Evolutionary conservation across 306 rosid genomes (phyloP).

Genomic region (Pyrus pyrifolia): DNA sequence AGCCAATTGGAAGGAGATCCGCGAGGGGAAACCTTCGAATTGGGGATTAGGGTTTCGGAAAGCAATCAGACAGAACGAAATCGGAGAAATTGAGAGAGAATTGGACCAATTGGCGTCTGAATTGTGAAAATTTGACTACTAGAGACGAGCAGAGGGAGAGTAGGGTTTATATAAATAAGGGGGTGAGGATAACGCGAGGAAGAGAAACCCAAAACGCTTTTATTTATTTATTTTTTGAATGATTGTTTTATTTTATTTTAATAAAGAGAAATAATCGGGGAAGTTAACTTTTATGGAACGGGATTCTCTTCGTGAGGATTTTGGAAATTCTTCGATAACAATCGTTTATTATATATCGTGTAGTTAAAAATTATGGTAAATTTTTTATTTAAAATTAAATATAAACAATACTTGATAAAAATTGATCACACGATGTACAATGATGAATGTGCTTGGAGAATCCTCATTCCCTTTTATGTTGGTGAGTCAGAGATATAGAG

Average conservation of each 20-base stretch:
- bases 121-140: not conserved
- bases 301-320: too few relatives aligned
- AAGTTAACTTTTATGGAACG: not conserved
- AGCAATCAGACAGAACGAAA: not conserved
- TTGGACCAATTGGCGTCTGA: not conserved
- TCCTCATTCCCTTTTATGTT: not conserved
- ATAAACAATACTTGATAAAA: rapidly evolving
- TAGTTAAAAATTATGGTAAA: too few relatives aligned
- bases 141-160: not conserved
- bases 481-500: not conserved
- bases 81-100: not conserved
- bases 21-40: not conserved
- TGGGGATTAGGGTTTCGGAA: not conserved
- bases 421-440: rapidly evolving
- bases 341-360: rapidly evolving
- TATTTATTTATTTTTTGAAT: too few relatives aligned
- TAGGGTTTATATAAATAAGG: not conserved
- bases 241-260: not conserved
- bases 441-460: too few relatives aligned
- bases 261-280: constrained; percentile 5
- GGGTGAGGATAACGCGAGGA: constrained; percentile 4
- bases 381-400: too few relatives aligned
- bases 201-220: not conserved
- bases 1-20: constrained; percentile 11
- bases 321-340: rapidly evolving